Evolutionary conservation across 1,139 yeast genomes (phyloP).

Genomic region (Scheffersomyces quercinus): DNA sequence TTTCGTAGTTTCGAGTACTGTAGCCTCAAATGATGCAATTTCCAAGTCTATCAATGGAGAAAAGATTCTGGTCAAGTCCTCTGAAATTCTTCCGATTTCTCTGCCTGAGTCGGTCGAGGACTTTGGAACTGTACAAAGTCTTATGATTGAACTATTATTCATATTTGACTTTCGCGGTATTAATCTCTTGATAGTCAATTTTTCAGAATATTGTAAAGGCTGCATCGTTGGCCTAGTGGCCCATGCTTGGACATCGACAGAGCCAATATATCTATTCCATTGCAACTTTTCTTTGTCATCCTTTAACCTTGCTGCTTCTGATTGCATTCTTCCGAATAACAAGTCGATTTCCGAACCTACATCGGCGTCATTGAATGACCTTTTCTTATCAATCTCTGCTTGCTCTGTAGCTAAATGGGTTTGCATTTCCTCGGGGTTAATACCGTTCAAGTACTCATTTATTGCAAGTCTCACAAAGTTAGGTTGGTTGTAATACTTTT

Average conservation of each 20-base stretch:
- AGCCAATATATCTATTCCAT: slow-evolving; percentile 58
- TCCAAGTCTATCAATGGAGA: slow-evolving; percentile 64
- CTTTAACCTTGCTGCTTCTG: slow-evolving; percentile 12
- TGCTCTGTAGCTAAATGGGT: slow-evolving; percentile 6
- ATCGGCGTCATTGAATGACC: slow-evolving; percentile 6
- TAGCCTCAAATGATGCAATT: slow-evolving; percentile 56
- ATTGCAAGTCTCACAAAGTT: slow-evolving; percentile 30
- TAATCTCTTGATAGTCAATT: slow-evolving; percentile 37
- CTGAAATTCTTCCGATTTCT: slow-evolving; percentile 79
- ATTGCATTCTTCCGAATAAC: slow-evolving; percentile 15
- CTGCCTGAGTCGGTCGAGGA: slow-evolving; percentile 28
- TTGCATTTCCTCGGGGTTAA: slow-evolving; percentile 10
- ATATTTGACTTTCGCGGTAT: slow-evolving; percentile 26
- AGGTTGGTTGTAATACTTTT: slow-evolving; percentile 21
- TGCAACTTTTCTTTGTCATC: slow-evolving; percentile 13
- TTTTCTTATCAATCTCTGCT: slow-evolving; percentile 1
- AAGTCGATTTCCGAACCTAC: slow-evolving; percentile 8
- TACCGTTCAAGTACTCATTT: slow-evolving; percentile 26
- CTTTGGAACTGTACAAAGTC: slow-evolving; percentile 30
- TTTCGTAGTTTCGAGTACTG: slow-evolving; percentile 59
- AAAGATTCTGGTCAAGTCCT: slow-evolving; percentile 66
- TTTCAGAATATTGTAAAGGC: slow-evolving; percentile 53
- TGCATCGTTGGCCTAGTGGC: slow-evolving; percentile 74
- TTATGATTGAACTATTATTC: slow-evolving; percentile 27
- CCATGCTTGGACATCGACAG: slow-evolving; percentile 75